Conservation (phyloP, 1,139 yeast species). For the Petasospora rhodanensis region DNA sequence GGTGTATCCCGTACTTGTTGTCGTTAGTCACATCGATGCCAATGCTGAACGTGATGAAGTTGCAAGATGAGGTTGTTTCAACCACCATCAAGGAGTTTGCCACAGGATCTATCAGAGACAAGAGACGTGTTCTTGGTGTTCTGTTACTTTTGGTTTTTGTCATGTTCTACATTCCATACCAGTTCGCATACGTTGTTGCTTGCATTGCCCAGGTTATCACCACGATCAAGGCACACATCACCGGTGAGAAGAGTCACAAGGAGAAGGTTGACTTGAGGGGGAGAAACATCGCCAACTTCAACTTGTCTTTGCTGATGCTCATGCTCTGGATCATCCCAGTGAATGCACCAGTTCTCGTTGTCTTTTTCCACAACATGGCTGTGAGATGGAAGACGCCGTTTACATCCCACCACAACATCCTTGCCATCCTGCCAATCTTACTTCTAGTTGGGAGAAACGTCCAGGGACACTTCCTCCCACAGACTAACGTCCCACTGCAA, state of each 20-base stretch:
- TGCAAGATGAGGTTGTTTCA: too few species aligned
- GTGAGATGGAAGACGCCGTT: constrained; percentile 73
- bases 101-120: constrained; percentile 9
- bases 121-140: constrained; percentile 34
- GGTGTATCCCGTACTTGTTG: constrained; percentile 1
- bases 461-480: constrained; percentile 28
- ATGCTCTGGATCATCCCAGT: constrained; percentile 69
- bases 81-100: constrained; percentile 1
- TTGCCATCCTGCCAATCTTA: constrained; percentile 63
- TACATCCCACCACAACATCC: constrained; percentile 68
- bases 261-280: constrained; percentile 15
- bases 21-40: not conserved
- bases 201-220: constrained; percentile 48
- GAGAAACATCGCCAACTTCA: constrained; percentile 41
- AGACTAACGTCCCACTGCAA: constrained; percentile 24
- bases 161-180: constrained; percentile 69
- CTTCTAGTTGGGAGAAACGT: constrained; percentile 45
- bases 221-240: constrained; percentile 33
- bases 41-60: too few species aligned
- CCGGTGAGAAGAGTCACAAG: constrained; percentile 11
- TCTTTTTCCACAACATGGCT: constrained; percentile 64
- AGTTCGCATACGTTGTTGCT: constrained; percentile 63
- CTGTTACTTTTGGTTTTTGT: constrained; percentile 40
- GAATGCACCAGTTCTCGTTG: constrained; percentile 63
- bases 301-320: constrained; percentile 48